phyloP scores from a whole-genome alignment of 345 rosid genomes.

The Linum trigynum region DNA sequence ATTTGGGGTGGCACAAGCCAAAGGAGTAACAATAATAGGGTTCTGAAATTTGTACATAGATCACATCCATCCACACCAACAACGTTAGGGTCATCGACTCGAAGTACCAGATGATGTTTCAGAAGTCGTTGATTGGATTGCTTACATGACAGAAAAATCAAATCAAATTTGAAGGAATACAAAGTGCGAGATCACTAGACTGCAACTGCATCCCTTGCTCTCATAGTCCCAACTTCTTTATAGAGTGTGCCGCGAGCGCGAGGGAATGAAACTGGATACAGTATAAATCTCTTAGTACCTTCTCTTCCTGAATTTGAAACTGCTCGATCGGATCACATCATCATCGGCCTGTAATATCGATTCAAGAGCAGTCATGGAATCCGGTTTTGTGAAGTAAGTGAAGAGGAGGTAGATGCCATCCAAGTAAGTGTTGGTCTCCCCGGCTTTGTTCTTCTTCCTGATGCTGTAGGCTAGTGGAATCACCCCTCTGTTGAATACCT shows the following conservation, averaged over 20 bases:
- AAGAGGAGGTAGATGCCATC: slow-evolving; percentile 91
- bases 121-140: no score
- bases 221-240: no score
- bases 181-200: no score
- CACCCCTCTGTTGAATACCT: slow-evolving; percentile 93
- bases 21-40: not conserved
- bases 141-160: not conserved
- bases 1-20: no score
- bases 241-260: no score
- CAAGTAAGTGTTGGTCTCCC: slow-evolving; percentile 66
- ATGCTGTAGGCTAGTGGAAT: slow-evolving; percentile 85
- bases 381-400: slow-evolving; percentile 86
- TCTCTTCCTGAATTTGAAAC: slow-evolving; percentile 65
- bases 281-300: slow-evolving; percentile 27
- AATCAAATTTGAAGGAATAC: not conserved
- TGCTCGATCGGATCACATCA: slow-evolving; percentile 61
- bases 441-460: slow-evolving; percentile 78
- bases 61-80: not conserved
- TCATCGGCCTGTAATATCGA: slow-evolving; percentile 45
- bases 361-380: slow-evolving; percentile 51
- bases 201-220: no score
- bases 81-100: not conserved
- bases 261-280: no score
- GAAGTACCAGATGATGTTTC: not conserved
- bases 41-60: not conserved